Percentiles rank a stretch among this genome's conserved stretches.
Conservation (phyloP, 2,329 filamentous ascomycete genomes). For the Leptographium flavum region DNA sequence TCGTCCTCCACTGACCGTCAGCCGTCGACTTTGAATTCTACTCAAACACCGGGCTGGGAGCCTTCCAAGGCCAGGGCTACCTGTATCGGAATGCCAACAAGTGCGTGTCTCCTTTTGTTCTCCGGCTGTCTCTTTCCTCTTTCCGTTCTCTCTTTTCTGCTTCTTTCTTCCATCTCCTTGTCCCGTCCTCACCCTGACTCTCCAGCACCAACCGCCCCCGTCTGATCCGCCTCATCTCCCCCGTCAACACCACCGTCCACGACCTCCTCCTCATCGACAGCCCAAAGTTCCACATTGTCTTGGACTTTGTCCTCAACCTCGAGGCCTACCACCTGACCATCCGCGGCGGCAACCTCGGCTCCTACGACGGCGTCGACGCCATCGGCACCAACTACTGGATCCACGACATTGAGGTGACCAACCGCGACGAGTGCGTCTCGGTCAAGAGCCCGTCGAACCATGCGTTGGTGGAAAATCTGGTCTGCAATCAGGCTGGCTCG, state of each 20-base stretch:
- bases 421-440: slow-evolving; percentile 23
- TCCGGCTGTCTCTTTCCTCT: too few species aligned
- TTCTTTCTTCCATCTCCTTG: background rate
- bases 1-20: too few species aligned
- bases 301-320: slow-evolving; percentile 20
- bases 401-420: slow-evolving; percentile 22
- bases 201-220: slow-evolving; percentile 21
- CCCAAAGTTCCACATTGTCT: slow-evolving; percentile 22
- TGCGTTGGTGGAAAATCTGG: slow-evolving; percentile 19
- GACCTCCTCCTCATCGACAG: slow-evolving; percentile 29
- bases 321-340: slow-evolving; percentile 23
- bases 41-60: slow-evolving; percentile 24
- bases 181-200: background rate
- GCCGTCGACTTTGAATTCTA: slow-evolving; percentile 31
- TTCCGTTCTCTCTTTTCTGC: too few species aligned
- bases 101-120: background rate
- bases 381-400: slow-evolving; percentile 22
- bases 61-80: slow-evolving; percentile 34
- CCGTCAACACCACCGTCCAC: slow-evolving; percentile 30
- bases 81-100: slow-evolving; percentile 18
- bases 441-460: slow-evolving; percentile 22
- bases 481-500: slow-evolving; percentile 22
- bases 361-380: slow-evolving; percentile 22
- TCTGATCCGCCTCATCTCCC: slow-evolving; percentile 25
- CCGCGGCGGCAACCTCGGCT: slow-evolving; percentile 20